Conservation (phyloP, 1,284 basidiomycete genomes). For the Tylopilus orsonianus region DNA sequence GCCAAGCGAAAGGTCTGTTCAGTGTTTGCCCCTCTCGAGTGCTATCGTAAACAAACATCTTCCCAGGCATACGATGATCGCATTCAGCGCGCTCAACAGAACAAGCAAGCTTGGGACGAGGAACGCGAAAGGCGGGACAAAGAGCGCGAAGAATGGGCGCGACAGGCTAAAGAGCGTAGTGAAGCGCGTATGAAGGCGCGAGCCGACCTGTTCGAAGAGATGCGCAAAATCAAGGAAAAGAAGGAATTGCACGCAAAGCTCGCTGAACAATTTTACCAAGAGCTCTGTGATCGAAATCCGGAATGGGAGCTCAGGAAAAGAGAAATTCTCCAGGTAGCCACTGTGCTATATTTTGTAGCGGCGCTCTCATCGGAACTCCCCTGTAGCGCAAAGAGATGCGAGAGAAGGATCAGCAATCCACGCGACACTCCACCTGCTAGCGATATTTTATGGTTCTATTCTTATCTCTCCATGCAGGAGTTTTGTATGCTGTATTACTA, state of each 20-base stretch:
- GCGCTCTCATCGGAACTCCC: constrained; percentile 9
- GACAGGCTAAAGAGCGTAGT: constrained; percentile 47
- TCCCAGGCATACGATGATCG: constrained; percentile 55
- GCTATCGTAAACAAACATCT: neutral
- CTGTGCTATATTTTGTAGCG: constrained; percentile 14
- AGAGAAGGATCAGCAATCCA: constrained; percentile 20
- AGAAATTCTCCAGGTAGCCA: constrained; percentile 38
- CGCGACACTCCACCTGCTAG: constrained; percentile 16
- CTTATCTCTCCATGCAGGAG: constrained; percentile 28
- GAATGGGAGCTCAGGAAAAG: constrained; percentile 59
- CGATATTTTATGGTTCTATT: constrained; percentile 31
- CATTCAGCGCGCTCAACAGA: constrained; percentile 33
- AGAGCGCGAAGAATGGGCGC: constrained; percentile 63
- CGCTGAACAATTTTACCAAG: constrained; percentile 48
- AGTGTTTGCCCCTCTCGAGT: neutral
- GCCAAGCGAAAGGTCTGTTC: constrained; percentile 57
- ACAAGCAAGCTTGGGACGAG: constrained; percentile 36
- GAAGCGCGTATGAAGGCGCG: constrained; percentile 37
- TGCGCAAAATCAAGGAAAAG: constrained; percentile 36
- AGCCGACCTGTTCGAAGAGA: constrained; percentile 28
- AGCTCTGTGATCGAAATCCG: constrained; percentile 55
- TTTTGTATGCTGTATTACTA: constrained; percentile 30
- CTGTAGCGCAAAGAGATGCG: constrained; percentile 33
- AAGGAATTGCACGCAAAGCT: constrained; percentile 36
- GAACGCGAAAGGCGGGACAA: constrained; percentile 49